Conservation (phyloP, 208 protist genomes). For the Jaenimonas drosophilae region DNA sequence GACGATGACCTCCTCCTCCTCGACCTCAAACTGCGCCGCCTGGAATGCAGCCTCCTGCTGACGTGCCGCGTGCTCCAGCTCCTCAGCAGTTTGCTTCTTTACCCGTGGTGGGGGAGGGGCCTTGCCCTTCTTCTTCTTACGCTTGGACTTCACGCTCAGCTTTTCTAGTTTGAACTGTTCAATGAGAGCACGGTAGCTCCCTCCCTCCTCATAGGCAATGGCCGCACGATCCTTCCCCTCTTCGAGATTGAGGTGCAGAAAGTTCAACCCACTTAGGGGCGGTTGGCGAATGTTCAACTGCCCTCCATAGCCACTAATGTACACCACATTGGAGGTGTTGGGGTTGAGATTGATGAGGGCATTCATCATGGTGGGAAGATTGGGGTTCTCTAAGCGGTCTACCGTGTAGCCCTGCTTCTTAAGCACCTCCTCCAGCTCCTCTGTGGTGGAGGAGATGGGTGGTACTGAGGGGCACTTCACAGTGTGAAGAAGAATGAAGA, state of each 20-base stretch:
- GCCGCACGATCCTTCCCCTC: slow-evolving; percentile 37
- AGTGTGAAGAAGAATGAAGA: slow-evolving; percentile 66
- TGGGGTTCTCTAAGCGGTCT: slow-evolving; percentile 35
- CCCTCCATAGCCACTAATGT: slow-evolving; percentile 82
- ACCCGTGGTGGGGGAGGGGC: slow-evolving; percentile 7
- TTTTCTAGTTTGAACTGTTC: slow-evolving; percentile 19
- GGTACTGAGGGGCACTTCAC: slow-evolving; percentile 29
- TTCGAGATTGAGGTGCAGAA: slow-evolving; percentile 44
- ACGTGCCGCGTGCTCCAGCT: slow-evolving; percentile 38
- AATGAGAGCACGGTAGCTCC: slow-evolving; percentile 19
- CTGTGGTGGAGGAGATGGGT: slow-evolving; percentile 20
- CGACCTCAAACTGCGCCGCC: slow-evolving; percentile 27
- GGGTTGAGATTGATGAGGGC: slow-evolving; percentile 45
- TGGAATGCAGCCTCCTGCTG: slow-evolving; percentile 42
- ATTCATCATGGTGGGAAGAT: slow-evolving; percentile 31
- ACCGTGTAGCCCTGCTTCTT: slow-evolving; percentile 72
- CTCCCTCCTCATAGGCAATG: slow-evolving; percentile 31
- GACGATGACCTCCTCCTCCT: slow-evolving; percentile 35
- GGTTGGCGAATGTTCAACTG: slow-evolving; percentile 59
- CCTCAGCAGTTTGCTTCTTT: slow-evolving; percentile 41
- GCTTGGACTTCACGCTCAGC: slow-evolving; percentile 12
- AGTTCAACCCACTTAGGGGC: slow-evolving; percentile 36
- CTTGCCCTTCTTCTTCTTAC: slow-evolving; percentile 31
- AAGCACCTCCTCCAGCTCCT: slow-evolving; percentile 38
- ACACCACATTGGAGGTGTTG: slow-evolving; percentile 62